phyloP scores from a whole-genome alignment of 305 asterid species.

The Fraxinus latifolia region DNA sequence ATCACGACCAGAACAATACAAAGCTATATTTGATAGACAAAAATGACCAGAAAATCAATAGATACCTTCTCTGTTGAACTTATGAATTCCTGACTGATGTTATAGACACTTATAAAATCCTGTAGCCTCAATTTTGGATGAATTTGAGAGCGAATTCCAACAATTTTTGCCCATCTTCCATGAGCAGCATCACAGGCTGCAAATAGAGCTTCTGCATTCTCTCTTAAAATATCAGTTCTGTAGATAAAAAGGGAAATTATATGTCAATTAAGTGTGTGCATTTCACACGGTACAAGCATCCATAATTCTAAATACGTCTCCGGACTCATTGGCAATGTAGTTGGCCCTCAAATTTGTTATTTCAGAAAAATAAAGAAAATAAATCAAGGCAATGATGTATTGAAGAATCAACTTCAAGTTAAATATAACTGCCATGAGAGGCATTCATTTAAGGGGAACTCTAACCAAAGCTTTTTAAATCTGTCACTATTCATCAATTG shows the following conservation, averaged over 20 bases:
- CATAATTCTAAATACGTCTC: constrained; percentile 3
- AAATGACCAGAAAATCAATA: constrained; percentile 20
- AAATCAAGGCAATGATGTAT: neutral
- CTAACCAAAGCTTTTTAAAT: neutral
- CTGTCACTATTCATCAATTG: neutral
- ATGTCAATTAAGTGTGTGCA: constrained; percentile 10
- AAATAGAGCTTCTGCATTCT: constrained; percentile 94
- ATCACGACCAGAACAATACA: constrained; percentile 33
- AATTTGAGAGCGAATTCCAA: constrained; percentile 92
- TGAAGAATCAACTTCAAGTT: constrained; percentile 5
- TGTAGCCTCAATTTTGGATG: constrained; percentile 83
- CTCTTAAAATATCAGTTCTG: constrained; percentile 95
- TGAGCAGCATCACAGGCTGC: constrained; percentile 99
- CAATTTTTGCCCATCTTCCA: constrained; percentile 99
- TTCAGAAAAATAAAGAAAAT: neutral
- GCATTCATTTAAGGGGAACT: constrained; percentile 6
- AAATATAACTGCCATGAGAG: neutral
- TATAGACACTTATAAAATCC: constrained; percentile 83
- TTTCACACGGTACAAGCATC: constrained; percentile 13
- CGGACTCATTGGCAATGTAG: constrained; percentile 7
- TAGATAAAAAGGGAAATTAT: constrained; percentile 29
- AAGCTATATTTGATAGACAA: constrained; percentile 12
- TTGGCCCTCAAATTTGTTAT: neutral
- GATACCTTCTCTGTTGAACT: constrained; percentile 87
- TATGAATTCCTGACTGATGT: constrained; percentile 85